A percentile compares a stretch with the other conserved stretches of the same genome.
Evolutionary conservation across 2,329 filamentous ascomycete genomes (phyloP).

Genomic region (Fusarium sterilihyphosum): DNA sequence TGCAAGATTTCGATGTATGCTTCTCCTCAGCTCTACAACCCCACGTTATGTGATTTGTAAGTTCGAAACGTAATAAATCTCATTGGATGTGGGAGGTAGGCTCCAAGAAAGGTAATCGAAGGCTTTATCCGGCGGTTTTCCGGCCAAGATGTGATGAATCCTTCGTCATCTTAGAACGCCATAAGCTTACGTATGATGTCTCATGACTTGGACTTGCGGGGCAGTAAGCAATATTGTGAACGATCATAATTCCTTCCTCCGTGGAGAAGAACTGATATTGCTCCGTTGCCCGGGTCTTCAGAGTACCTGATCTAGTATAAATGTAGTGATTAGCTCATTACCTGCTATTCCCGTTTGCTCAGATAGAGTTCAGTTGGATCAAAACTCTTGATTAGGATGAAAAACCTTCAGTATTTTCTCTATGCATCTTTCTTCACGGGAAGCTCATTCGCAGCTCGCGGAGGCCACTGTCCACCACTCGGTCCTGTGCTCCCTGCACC

Average conservation of each 20-base stretch:
- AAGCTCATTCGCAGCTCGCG: neutral
- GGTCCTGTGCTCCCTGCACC: conserved; percentile 1
- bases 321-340: neutral
- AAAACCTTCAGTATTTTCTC: neutral
- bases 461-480: conserved; percentile 19
- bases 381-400: neutral
- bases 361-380: too few relatives aligned
- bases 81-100: too few relatives aligned
- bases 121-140: fast-evolving
- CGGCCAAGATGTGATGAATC: fast-evolving
- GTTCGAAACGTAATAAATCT: neutral
- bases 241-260: fast-evolving
- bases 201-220: neutral
- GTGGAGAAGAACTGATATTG: fast-evolving
- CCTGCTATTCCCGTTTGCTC: neutral
- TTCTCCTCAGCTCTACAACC: neutral
- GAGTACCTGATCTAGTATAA: neutral
- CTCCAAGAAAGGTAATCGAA: neutral
- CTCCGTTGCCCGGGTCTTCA: too few relatives aligned
- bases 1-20: neutral
- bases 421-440: neutral
- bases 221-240: neutral
- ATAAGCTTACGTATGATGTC: neutral
- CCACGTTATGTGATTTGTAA: neutral
- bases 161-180: neutral